These are phyloP conservation scores for Wickerhamiella parazyma DNA, from an alignment of 805 yeast species.

Conservation along the genomic window DNA sequence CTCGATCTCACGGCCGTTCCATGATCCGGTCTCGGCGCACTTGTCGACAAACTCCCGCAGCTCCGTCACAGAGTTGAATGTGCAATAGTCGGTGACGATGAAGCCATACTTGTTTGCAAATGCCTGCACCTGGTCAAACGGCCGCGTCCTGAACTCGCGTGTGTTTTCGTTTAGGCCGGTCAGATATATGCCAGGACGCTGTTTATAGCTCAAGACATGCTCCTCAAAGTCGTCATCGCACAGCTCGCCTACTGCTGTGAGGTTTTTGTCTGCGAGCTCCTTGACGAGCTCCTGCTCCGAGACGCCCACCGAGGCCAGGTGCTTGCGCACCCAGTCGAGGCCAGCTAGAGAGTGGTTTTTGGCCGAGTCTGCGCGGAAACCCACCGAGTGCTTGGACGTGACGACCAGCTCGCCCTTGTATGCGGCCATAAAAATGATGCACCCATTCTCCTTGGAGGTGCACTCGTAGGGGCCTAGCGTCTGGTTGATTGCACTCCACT, in stretches of 20 bases:
- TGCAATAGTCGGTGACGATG: constrained; percentile 35
- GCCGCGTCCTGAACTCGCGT: constrained; percentile 47
- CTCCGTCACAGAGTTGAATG: constrained; percentile 28
- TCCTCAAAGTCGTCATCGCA: constrained; percentile 93
- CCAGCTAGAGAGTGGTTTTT: constrained; percentile 63
- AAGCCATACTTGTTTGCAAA: constrained; percentile 66
- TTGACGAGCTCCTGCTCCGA: constrained; percentile 41
- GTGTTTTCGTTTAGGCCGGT: constrained; percentile 76
- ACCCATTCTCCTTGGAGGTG: constrained; percentile 85
- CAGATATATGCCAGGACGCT: constrained; percentile 69
- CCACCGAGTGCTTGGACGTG: constrained; percentile 85
- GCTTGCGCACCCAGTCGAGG: constrained; percentile 40
- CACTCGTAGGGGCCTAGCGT: constrained; percentile 69
- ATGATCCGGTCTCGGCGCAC: constrained; percentile 54
- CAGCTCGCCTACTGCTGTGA: constrained; percentile 82
- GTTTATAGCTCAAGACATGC: constrained; percentile 66
- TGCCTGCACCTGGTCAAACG: constrained; percentile 42
- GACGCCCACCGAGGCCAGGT: constrained; percentile 33
- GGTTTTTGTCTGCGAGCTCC: constrained; percentile 34
- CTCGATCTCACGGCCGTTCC: constrained; percentile 61
- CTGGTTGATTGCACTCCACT: constrained; percentile 32
- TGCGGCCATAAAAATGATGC: constrained; percentile 75
- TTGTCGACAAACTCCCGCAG: constrained; percentile 41
- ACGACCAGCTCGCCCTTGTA: constrained; percentile 66
- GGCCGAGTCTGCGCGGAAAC: constrained; percentile 31